Base-by-base conservation (phyloP, 2,329 filamentous ascomycete species). In the Polychaeton citri region DNA sequence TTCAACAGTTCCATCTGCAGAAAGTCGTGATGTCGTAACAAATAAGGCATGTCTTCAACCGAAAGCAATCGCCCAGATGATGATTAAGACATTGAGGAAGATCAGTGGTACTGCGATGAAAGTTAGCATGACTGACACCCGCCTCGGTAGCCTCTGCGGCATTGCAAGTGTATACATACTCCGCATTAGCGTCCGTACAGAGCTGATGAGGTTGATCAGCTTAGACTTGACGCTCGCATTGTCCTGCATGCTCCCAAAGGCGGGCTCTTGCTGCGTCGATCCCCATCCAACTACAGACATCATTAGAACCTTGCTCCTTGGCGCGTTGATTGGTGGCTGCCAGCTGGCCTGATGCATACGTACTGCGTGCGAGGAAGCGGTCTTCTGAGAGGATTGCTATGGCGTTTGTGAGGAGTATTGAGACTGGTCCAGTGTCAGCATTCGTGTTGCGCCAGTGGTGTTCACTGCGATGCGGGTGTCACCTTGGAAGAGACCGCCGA, bases 351-450 rank as follows among this genome's bases (percentile, higher is more conserved):
- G 15, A 12, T 12, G 32, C 26, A 19, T 19, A 61, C 69, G 47
- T 76, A 79, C 64, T 86, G 61, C 84, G 76, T 38, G 79, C 81
- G 47, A 94, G 81, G 61, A 94, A 94, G 43, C 86, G 81, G 64
- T 94, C 86, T 74, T 94, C 87, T 50, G 85, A 93, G 46, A 96
- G 80, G 55, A 95, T 77, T 44, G 87, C 85, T 56, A 96, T 80
- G 47, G 85, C 84, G 63, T 98, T 98, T 63, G 90, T 78, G 57
- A 96, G 74, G 53, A 96, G 83, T 57, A 93, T 70, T 49, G 76
- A 72, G 47, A 88, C 82, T 86, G 52, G 16, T 30, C 19, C 42
- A 26, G 16, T 8, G 26, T 10, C 13, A 36, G 38, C 36, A 41
- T 41, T 30, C 17, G 9, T 26, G 26, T 39, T 48, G 34, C 35